Base-by-base conservation (phyloP, 2,329 filamentous ascomycete genomes). In the Colletotrichum sansevieriae region DNA sequence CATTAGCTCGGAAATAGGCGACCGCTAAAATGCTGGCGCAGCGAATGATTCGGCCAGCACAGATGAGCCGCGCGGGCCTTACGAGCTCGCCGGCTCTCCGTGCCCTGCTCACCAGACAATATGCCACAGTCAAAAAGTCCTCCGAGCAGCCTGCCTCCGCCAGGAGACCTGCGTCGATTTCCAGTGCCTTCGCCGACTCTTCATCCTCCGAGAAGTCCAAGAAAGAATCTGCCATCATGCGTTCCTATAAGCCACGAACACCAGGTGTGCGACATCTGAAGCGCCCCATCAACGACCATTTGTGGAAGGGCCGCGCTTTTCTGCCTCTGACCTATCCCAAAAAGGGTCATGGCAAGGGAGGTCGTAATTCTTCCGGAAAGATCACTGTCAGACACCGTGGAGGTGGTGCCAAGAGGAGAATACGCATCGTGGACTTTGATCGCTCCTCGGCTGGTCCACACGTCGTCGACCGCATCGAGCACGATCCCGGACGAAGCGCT, bases 241-340 rank as follows among this genome's bases (percentile, higher is more conserved):
- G 93, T 75, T 96, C 92, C 62, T 99, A 98, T 81, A 98, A 93
- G 79, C 96, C 96, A 41, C 90, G 94, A 75, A 98, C 96, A 1
- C 95, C 95, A 12, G 96, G 96, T 87, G 81, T 97, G 68, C 91
- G 96, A 76, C 96, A 99, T 87, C 84, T 99, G 72, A 92, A 91
- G 79, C 89, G 96, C 49, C 94, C 96, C 13, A 91, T 98, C 81
- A 98, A 98, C 81, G 94, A 98, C 76, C 96, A 99, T 80, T 84
- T 99, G 52, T 98, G 94, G 94, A 98, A 97, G 82, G 96, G 96
- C 67, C 87, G 94, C 65, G 93, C 96, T 1, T 90, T 92, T 73
- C 85, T 93, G 39, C 89, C 91, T 58, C 86, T 99, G 79, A 99
- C 97, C 11, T 93, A 94, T 75, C 90, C 94, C 43, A 97, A 98